Base-by-base conservation (phyloP, 257 asterid species). In the Solanum ahanhuiri region DNA sequence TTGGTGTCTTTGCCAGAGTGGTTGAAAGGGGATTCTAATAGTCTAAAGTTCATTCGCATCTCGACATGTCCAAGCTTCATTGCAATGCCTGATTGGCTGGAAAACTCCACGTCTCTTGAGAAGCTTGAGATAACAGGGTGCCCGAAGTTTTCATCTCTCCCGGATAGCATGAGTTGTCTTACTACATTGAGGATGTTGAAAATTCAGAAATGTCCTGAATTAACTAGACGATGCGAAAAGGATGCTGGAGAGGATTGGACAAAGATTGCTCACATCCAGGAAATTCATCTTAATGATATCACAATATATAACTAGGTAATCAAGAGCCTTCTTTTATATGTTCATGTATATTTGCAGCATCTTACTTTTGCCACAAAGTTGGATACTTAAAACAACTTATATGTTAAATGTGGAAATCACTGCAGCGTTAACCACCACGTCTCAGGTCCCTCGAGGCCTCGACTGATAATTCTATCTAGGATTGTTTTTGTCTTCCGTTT, bases 161-260 rank as follows among this genome's bases (percentile, higher is more conserved):
- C 83, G 9, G 25, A 77, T 77, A 14, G 63, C 83, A 14, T 43
- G 64, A 77, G 39, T 8, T 4, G 5, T 77, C 83, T 77, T 23
- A 77, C 64, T 77, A 37, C 83, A 23, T 14, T 77, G 64, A 23
- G 83, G 39, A 43, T 77, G 83, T 14, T 77, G 83, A 77, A 77
- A 77, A 77, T 77, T 17, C 25, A 43, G 64, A 77, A 77, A 43
- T 77, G 83, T 9, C 83, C 83, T 25, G 64, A 60, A 43, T 43
- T 77, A 77, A 77, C 64, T 41, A 77, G 64, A 77, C 33, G 39
- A 43, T 77, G 83, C 3, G 83, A 43, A 43, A 77, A 25, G 17
- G 64, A 77, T 43, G 3, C 64, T 4, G 87, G 87, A 54, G 87
- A 85, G 84, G 84, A 85, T 81, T 85, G 87, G 87, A 23, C 84